Percentiles rank a stretch among this genome's conserved stretches.
Evolutionary conservation across 2,329 filamentous ascomycete genomes (phyloP).

Genomic region (Xenosphaeropsis pyriputrescens): DNA sequence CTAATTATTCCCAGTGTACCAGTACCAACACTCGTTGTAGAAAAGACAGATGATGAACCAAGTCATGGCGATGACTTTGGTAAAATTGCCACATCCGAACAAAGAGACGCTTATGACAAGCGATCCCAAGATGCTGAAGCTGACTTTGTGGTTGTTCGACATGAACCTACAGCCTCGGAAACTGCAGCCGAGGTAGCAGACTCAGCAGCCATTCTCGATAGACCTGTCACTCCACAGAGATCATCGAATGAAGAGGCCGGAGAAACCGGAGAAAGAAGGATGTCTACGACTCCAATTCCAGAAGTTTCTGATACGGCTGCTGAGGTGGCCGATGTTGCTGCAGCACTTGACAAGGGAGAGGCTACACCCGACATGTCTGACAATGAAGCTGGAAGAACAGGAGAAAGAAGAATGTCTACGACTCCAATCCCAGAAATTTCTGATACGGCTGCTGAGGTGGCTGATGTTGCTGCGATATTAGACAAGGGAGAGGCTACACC

Average conservation of each 20-base stretch:
- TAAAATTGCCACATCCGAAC: slow-evolving; percentile 15
- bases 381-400: slow-evolving; percentile 4
- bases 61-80: slow-evolving; percentile 21
- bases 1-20: neutral
- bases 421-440: slow-evolving; percentile 26
- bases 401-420: slow-evolving; percentile 18
- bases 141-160: slow-evolving; percentile 15
- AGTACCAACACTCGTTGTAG: slow-evolving; percentile 16
- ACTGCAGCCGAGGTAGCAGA: slow-evolving; percentile 14
- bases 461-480: slow-evolving; percentile 24
- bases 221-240: slow-evolving; percentile 17
- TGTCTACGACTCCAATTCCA: slow-evolving; percentile 23
- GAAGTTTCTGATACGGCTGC: slow-evolving; percentile 26
- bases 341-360: slow-evolving; percentile 19
- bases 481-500: slow-evolving; percentile 18
- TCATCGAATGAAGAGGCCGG: slow-evolving; percentile 19
- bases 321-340: slow-evolving; percentile 27
- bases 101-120: slow-evolving; percentile 19
- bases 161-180: slow-evolving; percentile 9
- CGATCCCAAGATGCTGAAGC: slow-evolving; percentile 19
- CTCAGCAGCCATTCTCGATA: slow-evolving; percentile 12
- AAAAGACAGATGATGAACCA: slow-evolving; percentile 19
- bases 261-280: slow-evolving; percentile 17
- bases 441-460: slow-evolving; percentile 27
- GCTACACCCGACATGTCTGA: slow-evolving; percentile 9